A percentile compares a stretch with the other conserved stretches of the same genome.
Evolutionary conservation across 2,329 filamentous ascomycete species (phyloP).

Genomic region (Pseudocercospora macadamiae): DNA sequence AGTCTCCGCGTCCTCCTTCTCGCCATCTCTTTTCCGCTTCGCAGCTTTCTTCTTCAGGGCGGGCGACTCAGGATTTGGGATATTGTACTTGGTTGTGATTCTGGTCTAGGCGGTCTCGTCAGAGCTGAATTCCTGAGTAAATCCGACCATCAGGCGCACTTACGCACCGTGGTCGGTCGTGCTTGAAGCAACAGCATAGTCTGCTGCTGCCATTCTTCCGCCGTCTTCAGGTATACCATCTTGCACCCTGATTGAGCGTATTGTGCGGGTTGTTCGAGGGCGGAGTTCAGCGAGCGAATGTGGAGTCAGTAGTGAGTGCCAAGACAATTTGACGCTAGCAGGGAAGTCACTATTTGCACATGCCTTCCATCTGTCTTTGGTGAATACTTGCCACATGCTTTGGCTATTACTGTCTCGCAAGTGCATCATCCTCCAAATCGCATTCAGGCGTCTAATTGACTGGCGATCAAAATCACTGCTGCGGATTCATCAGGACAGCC

Average conservation of each 20-base stretch:
- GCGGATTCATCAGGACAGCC: too few relatives aligned
- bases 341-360: constrained; percentile 2
- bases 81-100: constrained; percentile 90
- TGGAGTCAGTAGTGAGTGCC: not conserved
- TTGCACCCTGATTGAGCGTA: too few relatives aligned
- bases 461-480: too few relatives aligned
- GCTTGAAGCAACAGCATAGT: constrained; percentile 84
- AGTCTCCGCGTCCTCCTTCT: constrained; percentile 26
- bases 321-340: not conserved
- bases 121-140: constrained; percentile 9
- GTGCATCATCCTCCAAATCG: too few relatives aligned
- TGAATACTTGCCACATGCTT: too few relatives aligned
- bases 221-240: constrained; percentile 81
- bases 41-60: constrained; percentile 36
- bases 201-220: constrained; percentile 89
- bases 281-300: constrained; percentile 2
- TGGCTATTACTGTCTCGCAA: too few relatives aligned
- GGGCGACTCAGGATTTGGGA: constrained; percentile 46
- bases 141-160: constrained; percentile 14
- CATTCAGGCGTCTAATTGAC: too few relatives aligned
- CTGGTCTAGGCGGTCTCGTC: constrained; percentile 63
- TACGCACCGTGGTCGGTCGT: constrained; percentile 76
- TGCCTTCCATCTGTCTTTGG: too few relatives aligned
- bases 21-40: constrained; percentile 32
- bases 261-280: not conserved